Evolutionary conservation across 306 rosid genomes (phyloP), one percentile per base, ranked within the genome.

Genomic region (Quercus agrifolia): DNA sequence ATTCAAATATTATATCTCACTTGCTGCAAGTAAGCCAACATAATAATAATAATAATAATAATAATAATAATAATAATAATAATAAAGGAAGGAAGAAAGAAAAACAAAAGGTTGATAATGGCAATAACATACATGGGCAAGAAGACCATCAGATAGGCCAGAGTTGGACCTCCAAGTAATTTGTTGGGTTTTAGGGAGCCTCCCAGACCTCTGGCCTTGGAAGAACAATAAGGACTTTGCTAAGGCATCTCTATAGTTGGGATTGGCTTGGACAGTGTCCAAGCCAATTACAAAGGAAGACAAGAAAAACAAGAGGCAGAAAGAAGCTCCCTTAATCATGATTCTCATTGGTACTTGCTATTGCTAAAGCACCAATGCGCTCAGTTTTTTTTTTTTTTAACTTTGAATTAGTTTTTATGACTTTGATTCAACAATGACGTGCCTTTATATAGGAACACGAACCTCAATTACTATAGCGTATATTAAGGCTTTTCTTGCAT

Each of bases 161-260:
- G 98, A 95, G 77, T 64, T 74, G 23, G 89, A 88, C 83, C 99
- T 85, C 99, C 98, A 95, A 33, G 49, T 77, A 81, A 95, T 27
- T 72, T 84, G 86, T 4, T 90, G 98, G 75, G 81, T 18, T 0
- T 74, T 15, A 10, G 97, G 94, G 67, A 95, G 80, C 52, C 82
- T 87, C 56, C 99, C 99, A 1, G 99, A 95, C 70, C 99, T 90
- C 67, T 95, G 99, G 0, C 98, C 99, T 82, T 95, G 91, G 23
- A 95, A 95, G 80, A 95, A 95, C 85, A 95, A 68, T 1, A 95
- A 52, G 4, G 99, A 90, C 75, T 95, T 95, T 0, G 91, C 88
- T 78, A 95, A 79, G 20, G 99, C 99, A 11, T 92, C 99, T 87
- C 84, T 66, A 64, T 95, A 95, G 38, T 95, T 88, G 1, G 89